These are phyloP conservation scores for Tetradesmus obliquus DNA, from an alignment of 139 green algal genomes.

Conservation along the genomic window DNA sequence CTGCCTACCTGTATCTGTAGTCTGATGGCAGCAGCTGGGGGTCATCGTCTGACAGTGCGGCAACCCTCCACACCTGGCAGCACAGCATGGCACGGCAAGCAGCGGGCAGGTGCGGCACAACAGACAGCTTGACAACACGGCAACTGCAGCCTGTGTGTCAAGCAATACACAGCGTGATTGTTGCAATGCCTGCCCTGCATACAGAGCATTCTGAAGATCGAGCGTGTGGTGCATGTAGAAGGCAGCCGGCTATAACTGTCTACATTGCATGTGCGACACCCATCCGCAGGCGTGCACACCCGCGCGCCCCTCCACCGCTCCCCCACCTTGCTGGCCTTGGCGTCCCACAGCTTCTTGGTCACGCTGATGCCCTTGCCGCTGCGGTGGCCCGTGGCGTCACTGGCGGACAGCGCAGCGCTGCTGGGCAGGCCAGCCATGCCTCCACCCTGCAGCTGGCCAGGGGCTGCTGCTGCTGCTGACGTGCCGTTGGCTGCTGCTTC, in stretches of 20 bases:
- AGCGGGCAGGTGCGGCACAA: not conserved
- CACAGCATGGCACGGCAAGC: not conserved
- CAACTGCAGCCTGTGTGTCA: not conserved
- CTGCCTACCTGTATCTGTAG: slow-evolving; percentile 17
- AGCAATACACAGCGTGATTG: no score
- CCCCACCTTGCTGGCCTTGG: slow-evolving; percentile 4
- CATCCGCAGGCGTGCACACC: no score
- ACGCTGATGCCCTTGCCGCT: slow-evolving; percentile 28
- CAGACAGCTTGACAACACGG: not conserved
- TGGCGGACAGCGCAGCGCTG: not conserved
- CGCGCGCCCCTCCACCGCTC: no score
- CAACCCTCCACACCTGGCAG: not conserved
- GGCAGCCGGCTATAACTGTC: no score
- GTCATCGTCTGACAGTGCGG: not conserved
- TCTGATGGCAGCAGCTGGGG: slow-evolving; percentile 30
- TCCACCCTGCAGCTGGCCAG: not conserved
- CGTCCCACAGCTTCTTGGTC: slow-evolving; percentile 36
- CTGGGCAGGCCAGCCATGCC: not conserved
- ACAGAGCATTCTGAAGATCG: no score
- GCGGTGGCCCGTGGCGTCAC: slow-evolving; percentile 3
- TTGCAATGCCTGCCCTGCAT: no score
- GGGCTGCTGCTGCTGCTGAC: not conserved
- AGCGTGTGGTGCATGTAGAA: no score
- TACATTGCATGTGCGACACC: no score
- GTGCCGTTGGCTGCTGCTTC: not conserved